A percentile compares a stretch with the other conserved stretches of the same genome.
These are phyloP conservation scores for Umbelopsis sp. DNA, from an alignment of 192 early-diverging fungal species.

Conservation along the genomic window DNA sequence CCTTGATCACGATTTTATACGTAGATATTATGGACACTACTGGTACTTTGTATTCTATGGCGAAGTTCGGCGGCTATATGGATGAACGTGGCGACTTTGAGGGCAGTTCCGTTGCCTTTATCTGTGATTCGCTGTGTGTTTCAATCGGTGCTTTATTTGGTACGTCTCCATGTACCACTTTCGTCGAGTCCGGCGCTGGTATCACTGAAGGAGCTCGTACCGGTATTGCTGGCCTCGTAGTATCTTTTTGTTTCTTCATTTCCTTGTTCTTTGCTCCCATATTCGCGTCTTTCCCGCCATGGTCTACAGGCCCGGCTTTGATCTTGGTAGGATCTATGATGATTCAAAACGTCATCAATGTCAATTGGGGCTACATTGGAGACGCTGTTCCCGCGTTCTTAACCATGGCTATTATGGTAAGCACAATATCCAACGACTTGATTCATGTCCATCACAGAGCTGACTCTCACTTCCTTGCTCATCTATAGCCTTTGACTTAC, in stretches of 20 bases:
- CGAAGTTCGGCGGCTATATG: slow-evolving; percentile 79
- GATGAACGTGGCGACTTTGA: slow-evolving; percentile 78
- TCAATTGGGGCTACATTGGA: slow-evolving; percentile 81
- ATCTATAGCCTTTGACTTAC: slow-evolving; percentile 65
- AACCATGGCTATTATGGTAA: slow-evolving; percentile 67
- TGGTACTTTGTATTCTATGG: slow-evolving; percentile 85
- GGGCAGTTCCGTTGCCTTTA: slow-evolving; percentile 71
- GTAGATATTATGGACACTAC: slow-evolving; percentile 88
- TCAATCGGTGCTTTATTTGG: slow-evolving; percentile 71
- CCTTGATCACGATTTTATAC: slow-evolving; percentile 80
- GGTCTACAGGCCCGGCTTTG: slow-evolving; percentile 82
- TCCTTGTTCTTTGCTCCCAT: slow-evolving; percentile 83
- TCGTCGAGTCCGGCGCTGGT: slow-evolving; percentile 83
- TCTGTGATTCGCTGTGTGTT: slow-evolving; percentile 68
- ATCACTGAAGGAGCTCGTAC: slow-evolving; percentile 81
- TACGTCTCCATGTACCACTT: slow-evolving; percentile 74
- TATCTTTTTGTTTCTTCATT: slow-evolving; percentile 72
- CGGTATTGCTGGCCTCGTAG: slow-evolving; percentile 71
- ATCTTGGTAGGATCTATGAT: slow-evolving; percentile 82
- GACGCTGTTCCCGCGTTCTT: slow-evolving; percentile 79
- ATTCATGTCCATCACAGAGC: background rate
- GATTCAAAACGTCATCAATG: slow-evolving; percentile 65
- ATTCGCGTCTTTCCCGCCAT: slow-evolving; percentile 81
- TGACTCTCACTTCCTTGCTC: background rate
- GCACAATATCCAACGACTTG: background rate